Base-by-base conservation (phyloP, 2,329 filamentous ascomycete genomes). In the Alternaria arborescens region DNA sequence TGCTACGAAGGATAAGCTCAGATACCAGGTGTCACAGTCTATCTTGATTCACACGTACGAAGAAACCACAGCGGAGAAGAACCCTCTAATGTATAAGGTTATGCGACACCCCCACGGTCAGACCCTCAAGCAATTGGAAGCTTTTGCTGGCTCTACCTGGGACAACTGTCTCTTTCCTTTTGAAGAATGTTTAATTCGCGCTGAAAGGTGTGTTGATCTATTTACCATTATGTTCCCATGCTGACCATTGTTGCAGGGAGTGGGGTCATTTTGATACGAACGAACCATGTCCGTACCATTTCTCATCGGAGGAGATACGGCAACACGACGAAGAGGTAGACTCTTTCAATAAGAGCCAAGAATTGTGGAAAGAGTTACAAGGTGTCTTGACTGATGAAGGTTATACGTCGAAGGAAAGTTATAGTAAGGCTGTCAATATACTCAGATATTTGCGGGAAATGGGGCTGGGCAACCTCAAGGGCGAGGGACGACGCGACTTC, bases 121-220 rank as follows among this genome's bases (percentile, higher is more conserved):
- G 50, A 73, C 70, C 26, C 63, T 73, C 20, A 73, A 70, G 62
- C 65, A 74, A 52, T 51, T 73, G n/a, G 68, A 71, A 44, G 66
- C 70, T 58, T 74, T 73, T 68, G 62, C 48, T 58, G 65, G 68
- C 50, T 62, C 65, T 59, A 72, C 65, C 43, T 74, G 65, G 70
- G 63, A 72, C 28, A 66, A 70, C 43, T 61, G 68, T 61, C 64
- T 72, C 44, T 70, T 61, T 51, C 64, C 69, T 4, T 59, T 73
- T 28, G 30, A 67, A 56, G 63, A 70, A 58, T 72, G 68, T 32
- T 65, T 74, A 55, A 68, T 73, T 34, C 47, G 56, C 24, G 61
- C 72, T 58, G 61, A 72, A 43, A 68, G 62, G 70, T 71, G 30
- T 52, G 64, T 65, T 58, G 28, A 58, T 54, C 18, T 63, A 10